Conservation (phyloP, 139 green algal genomes). For the Monoraphidium neglectum region DNA sequence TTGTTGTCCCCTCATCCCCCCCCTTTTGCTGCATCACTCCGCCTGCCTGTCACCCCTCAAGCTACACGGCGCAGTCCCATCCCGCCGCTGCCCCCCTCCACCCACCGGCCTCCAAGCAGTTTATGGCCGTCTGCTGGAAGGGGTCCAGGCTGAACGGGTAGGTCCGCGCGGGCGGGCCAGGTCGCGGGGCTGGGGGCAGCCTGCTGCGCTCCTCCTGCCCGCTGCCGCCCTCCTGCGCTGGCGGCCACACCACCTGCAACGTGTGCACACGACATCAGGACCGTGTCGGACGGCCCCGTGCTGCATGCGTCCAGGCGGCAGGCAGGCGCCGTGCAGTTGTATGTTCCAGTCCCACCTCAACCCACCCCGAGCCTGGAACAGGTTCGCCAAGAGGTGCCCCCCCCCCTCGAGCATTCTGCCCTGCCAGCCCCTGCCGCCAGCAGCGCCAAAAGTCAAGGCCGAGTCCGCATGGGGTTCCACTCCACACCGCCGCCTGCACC, state of each 20-base stretch:
- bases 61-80: neutral
- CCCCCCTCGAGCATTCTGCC: no score
- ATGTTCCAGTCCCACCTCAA: no score
- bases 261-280: no score
- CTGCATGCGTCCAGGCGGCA: no score
- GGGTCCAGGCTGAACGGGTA: slow-evolving; percentile 91
- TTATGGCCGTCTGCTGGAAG: slow-evolving; percentile 83
- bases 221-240: slow-evolving; percentile 4
- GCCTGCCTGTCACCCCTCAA: neutral
- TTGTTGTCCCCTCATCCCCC: neutral
- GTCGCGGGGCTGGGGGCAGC: slow-evolving; percentile 41
- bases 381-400: no score
- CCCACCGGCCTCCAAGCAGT: slow-evolving; percentile 78
- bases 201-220: slow-evolving; percentile 32
- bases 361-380: no score
- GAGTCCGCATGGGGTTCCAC: no score
- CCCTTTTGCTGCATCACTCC: neutral
- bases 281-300: no score
- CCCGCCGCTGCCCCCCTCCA: neutral
- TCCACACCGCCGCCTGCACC: no score
- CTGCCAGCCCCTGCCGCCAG: no score
- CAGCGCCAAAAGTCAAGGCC: no score
- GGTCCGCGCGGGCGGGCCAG: slow-evolving; percentile 58
- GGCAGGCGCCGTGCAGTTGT: neutral
- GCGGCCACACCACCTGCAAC: neutral